Evolutionary conservation across 352 stramenopile genomes (phyloP).

Genomic region (Aphanomyces euteiches): DNA sequence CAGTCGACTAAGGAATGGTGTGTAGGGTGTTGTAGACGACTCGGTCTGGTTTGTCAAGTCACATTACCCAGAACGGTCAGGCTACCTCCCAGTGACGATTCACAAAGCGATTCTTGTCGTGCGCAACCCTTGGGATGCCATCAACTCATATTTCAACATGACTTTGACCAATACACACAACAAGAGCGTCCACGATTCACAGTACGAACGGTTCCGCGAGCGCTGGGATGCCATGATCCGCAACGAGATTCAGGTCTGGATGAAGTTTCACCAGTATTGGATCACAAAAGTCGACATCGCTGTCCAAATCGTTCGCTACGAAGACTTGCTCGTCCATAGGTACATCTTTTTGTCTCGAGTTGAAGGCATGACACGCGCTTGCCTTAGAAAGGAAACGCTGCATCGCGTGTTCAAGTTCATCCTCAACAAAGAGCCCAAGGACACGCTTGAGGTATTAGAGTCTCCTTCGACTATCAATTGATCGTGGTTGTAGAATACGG

Average conservation of each 20-base stretch:
- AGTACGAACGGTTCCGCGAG: constrained; percentile 84
- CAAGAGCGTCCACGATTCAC: constrained; percentile 80
- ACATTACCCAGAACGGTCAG: constrained; percentile 96
- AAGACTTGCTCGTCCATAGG: constrained; percentile 83
- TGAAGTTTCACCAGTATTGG: constrained; percentile 90
- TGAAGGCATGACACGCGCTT: not conserved
- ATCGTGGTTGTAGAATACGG: constrained; percentile 47
- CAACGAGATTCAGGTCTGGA: constrained; percentile 90
- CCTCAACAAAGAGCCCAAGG: constrained; percentile 37
- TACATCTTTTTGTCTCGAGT: constrained; percentile 27
- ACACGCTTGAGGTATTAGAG: constrained; percentile 12
- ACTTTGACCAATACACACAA: constrained; percentile 92
- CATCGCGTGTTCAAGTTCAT: constrained; percentile 81
- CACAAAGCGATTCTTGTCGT: constrained; percentile 85
- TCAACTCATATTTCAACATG: constrained; percentile 99
- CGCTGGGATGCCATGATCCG: constrained; percentile 87
- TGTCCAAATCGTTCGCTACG: constrained; percentile 90
- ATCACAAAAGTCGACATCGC: constrained; percentile 83
- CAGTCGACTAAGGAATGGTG: not conserved
- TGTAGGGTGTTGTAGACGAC: constrained; percentile 92
- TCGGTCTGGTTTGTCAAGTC: constrained; percentile 97
- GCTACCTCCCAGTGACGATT: constrained; percentile 74
- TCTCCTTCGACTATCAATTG: constrained; percentile 36
- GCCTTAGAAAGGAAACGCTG: constrained; percentile 55
- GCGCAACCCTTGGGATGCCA: constrained; percentile 97